Evolutionary conservation across 2,329 filamentous ascomycete species (phyloP).

Genomic region (Aspergillus neotritici): DNA sequence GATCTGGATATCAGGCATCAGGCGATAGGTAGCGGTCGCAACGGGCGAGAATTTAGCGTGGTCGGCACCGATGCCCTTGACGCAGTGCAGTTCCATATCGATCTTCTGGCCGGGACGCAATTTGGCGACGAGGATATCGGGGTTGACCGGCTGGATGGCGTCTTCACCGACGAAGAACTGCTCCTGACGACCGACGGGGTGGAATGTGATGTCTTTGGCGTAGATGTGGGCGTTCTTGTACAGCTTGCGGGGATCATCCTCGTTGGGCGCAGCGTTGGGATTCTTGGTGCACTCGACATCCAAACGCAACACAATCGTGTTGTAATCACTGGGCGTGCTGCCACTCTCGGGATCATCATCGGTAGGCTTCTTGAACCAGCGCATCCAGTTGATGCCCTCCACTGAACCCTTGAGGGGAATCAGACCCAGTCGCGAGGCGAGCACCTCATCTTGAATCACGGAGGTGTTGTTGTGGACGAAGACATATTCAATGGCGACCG

Average conservation of each 20-base stretch:
- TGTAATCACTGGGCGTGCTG: conserved; percentile 63
- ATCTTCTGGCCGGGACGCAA: conserved; percentile 85
- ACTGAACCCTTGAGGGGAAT: conserved; percentile 79
- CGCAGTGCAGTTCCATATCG: conserved; percentile 81
- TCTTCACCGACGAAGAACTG: conserved; percentile 62
- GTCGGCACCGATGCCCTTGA: conserved; percentile 89
- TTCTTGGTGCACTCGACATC: conserved; percentile 77
- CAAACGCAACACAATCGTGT: conserved; percentile 76
- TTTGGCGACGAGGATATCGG: conserved; percentile 91
- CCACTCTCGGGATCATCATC: conserved; percentile 54
- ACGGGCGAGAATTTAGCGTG: conserved; percentile 97
- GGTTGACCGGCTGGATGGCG: conserved; percentile 72
- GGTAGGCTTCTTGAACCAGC: conserved; percentile 70
- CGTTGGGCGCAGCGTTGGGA: conserved; percentile 61
- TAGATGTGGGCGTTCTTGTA: conserved; percentile 84
- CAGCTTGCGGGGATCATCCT: conserved; percentile 74
- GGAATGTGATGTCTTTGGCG: conserved; percentile 69
- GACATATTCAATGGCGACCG: conserved; percentile 87
- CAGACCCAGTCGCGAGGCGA: conserved; percentile 82
- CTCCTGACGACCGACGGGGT: conserved; percentile 66
- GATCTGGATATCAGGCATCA: conserved; percentile 85
- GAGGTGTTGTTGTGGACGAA: conserved; percentile 96
- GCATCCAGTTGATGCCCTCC: conserved; percentile 73
- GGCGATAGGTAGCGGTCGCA: conserved; percentile 85
- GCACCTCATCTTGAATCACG: conserved; percentile 95